These are phyloP conservation scores for Stromatinia cepivora DNA, from an alignment of 2,329 filamentous ascomycete species.

Conservation along the genomic window DNA sequence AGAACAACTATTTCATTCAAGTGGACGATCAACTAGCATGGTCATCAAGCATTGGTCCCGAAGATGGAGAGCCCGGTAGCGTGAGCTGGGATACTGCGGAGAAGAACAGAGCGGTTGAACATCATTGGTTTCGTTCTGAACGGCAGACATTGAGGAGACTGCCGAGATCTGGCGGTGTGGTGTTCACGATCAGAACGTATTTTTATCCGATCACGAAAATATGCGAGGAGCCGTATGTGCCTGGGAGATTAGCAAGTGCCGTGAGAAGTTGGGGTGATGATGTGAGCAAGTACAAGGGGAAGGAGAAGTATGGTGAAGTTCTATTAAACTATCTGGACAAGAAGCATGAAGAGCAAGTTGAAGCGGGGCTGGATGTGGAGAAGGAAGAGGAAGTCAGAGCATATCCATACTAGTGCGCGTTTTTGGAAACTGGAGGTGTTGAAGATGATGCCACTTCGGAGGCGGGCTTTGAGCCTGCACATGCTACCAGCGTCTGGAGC, in stretches of 20 bases:
- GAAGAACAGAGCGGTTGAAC: slow-evolving; percentile 68
- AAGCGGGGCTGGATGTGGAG: slow-evolving; percentile 61
- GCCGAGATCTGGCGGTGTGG: slow-evolving; percentile 53
- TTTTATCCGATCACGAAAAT: slow-evolving; percentile 57
- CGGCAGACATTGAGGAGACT: slow-evolving; percentile 62
- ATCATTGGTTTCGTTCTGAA: slow-evolving; percentile 75
- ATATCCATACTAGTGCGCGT: slow-evolving; percentile 56
- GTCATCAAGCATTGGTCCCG: slow-evolving; percentile 72
- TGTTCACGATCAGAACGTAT: slow-evolving; percentile 66
- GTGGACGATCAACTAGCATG: slow-evolving; percentile 77
- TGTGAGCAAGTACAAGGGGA: slow-evolving; percentile 76
- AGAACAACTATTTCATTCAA: slow-evolving; percentile 88
- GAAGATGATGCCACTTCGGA: neutral
- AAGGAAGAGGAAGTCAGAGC: slow-evolving; percentile 58
- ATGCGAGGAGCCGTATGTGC: slow-evolving; percentile 68
- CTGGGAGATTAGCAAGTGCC: slow-evolving; percentile 74
- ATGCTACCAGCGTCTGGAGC: neutral
- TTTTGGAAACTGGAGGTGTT: neutral
- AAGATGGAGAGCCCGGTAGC: slow-evolving; percentile 56
- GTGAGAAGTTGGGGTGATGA: slow-evolving; percentile 79
- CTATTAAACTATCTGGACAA: slow-evolving; percentile 73
- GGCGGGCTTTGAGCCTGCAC: neutral
- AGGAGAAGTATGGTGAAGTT: slow-evolving; percentile 70
- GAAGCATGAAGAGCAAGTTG: slow-evolving; percentile 72
- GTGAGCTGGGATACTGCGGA: slow-evolving; percentile 75